phyloP scores from a whole-genome alignment of 2,329 filamentous ascomycete species.

The Aspergillus sp. region DNA sequence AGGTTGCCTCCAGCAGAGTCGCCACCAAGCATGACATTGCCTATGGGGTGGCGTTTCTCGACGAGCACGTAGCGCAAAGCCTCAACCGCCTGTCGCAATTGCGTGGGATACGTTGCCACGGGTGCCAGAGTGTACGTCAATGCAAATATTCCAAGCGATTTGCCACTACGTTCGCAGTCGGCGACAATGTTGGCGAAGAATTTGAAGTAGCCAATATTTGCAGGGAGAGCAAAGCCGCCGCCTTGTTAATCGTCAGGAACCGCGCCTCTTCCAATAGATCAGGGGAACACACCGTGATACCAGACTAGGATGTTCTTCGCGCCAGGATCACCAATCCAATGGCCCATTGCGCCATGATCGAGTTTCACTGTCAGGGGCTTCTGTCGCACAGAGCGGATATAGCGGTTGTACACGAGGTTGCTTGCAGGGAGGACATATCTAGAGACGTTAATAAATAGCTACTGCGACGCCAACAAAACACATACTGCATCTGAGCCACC shows the following conservation, averaged over 20 bases:
- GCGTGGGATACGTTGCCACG: constrained; percentile 43
- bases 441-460: neutral
- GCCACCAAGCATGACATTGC: constrained; percentile 42
- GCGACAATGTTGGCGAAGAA: constrained; percentile 49
- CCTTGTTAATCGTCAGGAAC: constrained; percentile 33
- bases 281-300: constrained; percentile 33
- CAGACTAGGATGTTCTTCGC: constrained; percentile 42
- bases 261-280: neutral
- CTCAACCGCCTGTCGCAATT: constrained; percentile 43
- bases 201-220: constrained; percentile 47
- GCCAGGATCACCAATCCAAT: constrained; percentile 39
- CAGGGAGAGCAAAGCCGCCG: constrained; percentile 57
- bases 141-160: constrained; percentile 51
- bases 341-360: constrained; percentile 33
- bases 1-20: constrained; percentile 48
- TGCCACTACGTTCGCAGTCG: constrained; percentile 39
- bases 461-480: neutral
- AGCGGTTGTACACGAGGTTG: constrained; percentile 31
- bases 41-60: constrained; percentile 32
- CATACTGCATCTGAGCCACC: constrained; percentile 31
- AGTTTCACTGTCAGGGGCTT: constrained; percentile 30
- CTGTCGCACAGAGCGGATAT: constrained; percentile 23
- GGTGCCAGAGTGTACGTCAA: constrained; percentile 61
- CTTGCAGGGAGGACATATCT: constrained; percentile 25
- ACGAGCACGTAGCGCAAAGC: constrained; percentile 41